phyloP scores from a whole-genome alignment of 306 rosid genomes.

The Cucumis hystrix region DNA sequence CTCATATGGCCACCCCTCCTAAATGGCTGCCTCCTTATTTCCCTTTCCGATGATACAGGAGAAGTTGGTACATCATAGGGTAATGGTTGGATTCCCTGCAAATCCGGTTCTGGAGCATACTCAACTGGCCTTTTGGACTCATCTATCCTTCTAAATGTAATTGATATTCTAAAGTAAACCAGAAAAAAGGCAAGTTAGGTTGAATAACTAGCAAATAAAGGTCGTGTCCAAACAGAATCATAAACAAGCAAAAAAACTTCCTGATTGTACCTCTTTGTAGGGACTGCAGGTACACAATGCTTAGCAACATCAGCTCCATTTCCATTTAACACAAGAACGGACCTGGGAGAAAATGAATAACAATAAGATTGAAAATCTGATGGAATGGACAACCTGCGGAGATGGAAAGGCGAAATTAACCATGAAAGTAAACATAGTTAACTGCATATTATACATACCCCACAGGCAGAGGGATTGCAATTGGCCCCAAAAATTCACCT shows the following conservation, averaged over 20 bases:
- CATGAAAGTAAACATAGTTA: neutral
- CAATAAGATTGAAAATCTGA: neutral
- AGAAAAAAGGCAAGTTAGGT: neutral
- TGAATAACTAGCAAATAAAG: neutral
- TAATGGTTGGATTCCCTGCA: conserved; percentile 68
- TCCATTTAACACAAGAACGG: conserved; percentile 88
- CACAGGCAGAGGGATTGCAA: conserved; percentile 52
- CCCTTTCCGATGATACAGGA: conserved; percentile 23
- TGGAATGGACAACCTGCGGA: neutral
- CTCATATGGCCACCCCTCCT: conserved; percentile 41
- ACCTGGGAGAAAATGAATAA: conserved; percentile 35
- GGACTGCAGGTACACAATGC: conserved; percentile 95
- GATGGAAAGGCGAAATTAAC: neutral
- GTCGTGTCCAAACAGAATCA: neutral
- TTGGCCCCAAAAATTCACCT: conserved; percentile 62
- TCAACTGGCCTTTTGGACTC: conserved; percentile 42
- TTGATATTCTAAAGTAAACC: conserved; percentile 53
- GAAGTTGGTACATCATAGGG: conserved; percentile 24
- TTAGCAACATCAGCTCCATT: conserved; percentile 90
- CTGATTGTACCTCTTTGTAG: conserved; percentile 40
- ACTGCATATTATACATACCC: conserved; percentile 38
- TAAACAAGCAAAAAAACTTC: neutral
- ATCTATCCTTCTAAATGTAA: conserved; percentile 92
- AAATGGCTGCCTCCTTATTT: conserved; percentile 19
- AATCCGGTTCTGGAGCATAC: conserved; percentile 57